Evolutionary conservation across 1,284 basidiomycete genomes (phyloP).

Genomic region (Testicularia cyperi): DNA sequence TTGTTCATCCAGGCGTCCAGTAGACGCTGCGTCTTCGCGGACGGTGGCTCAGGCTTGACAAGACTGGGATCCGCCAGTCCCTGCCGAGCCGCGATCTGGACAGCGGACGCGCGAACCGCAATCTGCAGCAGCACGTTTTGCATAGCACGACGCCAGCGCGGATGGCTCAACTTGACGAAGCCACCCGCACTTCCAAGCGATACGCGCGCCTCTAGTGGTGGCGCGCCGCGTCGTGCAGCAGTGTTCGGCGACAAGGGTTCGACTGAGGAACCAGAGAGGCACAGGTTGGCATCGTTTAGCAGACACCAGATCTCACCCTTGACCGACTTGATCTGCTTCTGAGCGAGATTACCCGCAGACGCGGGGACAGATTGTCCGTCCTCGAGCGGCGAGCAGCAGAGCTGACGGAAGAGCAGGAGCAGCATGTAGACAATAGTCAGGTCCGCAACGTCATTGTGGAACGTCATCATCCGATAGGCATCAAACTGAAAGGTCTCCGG

Average conservation of each 20-base stretch:
- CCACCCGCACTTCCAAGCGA: constrained; percentile 34
- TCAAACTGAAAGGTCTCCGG: constrained; percentile 81
- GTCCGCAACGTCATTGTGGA: constrained; percentile 75
- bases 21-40: constrained; percentile 30
- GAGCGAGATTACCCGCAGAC: constrained; percentile 21
- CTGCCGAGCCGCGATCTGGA: constrained; percentile 29
- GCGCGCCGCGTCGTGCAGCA: too few species aligned
- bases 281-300: constrained; percentile 65
- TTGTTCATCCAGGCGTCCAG: constrained; percentile 49
- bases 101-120: constrained; percentile 65
- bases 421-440: constrained; percentile 76
- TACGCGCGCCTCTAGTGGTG: too few species aligned
- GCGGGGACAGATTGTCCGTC: constrained; percentile 60
- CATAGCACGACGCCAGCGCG: constrained; percentile 65
- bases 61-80: constrained; percentile 6
- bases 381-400: constrained; percentile 64
- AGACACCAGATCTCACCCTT: constrained; percentile 78
- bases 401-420: constrained; percentile 75
- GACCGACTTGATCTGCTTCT: constrained; percentile 33
- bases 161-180: constrained; percentile 61
- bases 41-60: constrained; percentile 20
- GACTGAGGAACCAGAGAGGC: constrained; percentile 17
- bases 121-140: constrained; percentile 70
- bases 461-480: constrained; percentile 70
- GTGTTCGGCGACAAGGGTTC: too few species aligned